Evolutionary conservation across 192 early-diverging fungal genomes (phyloP), one percentile per base, ranked within the genome.

Genomic region (Podila epicladia): DNA sequence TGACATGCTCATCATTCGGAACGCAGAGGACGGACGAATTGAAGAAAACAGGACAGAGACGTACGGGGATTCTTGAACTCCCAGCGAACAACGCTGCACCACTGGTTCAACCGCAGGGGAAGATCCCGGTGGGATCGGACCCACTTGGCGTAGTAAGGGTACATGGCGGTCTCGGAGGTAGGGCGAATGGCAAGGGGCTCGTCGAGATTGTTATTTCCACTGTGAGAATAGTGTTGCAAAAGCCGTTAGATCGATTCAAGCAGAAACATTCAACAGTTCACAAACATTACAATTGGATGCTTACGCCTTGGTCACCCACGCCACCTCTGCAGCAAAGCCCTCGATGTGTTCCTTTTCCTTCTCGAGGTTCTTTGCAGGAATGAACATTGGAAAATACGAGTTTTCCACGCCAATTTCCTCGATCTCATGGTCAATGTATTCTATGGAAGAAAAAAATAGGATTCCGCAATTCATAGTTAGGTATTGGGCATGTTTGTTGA

Each of bases 381-480:
- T 95, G 85, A 99, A 99, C 97, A 99, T 99, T 55, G 98, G 98
- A 91, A 99, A 99, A 86, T 98, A 99, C 80, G 93, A 93, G 84
- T 99, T 95, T 71, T 97, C 95, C 22, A 99, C 96, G 60, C 97
- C 97, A 77, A 95, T 82, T 63, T 97, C 90, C 67, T 93, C 92
- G 78, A 99, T 98, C 19, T 87, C 92, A 19, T 78, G 90, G 65
- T 95, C 96, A 83, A 99, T 96, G 85, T 95, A 98, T 70, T 90
- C 91, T 94, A 75, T 29, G 62, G 38, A 12, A 45, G 41, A 45
- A 45, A 15, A 15, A 4, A 4, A 13, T 8, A 37, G 35, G 20
- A 74, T 28, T 24, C 26, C 22, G 26, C 12, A 45, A 17, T 12
- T 11, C 9, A 37, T 11, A 11, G 13, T 45, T 45, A 17, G 15